Base-by-base conservation (phyloP, 2,329 filamentous ascomycete genomes). In the Phaeophleospora eucalypticola region DNA sequence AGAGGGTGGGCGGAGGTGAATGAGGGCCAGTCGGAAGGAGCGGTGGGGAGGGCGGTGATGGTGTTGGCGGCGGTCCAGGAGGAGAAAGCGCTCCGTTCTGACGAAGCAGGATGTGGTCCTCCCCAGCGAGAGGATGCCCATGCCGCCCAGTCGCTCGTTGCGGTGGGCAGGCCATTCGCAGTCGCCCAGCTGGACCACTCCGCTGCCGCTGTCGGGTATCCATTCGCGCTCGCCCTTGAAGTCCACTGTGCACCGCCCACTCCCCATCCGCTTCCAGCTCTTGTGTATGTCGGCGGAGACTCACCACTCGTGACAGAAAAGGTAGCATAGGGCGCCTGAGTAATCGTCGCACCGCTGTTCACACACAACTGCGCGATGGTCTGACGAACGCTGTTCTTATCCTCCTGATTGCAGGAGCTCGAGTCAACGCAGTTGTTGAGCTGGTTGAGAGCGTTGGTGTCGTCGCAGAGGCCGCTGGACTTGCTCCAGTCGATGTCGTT, bases 1-100 rank as follows among this genome's bases (percentile, higher is more conserved):
- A 62, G 36, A 18, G 59, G 57, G 47, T 64, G 59, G 7, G 59
- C 55, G 21, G 58, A 62, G 33, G 62, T 63, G 46, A 62, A 55
- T 35, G 54, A 57, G 21, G 51, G 48, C 60, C 61, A 64, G 37
- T 59, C 53, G 12, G 53, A 54, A 32, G 58, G 54, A 7, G 54
- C 56, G 24, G 60, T 58, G 15, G 60, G 60, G 45, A 48, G 53
- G 24, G 58, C 46, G 29, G 60, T 57, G 39, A 61, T 41, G 41
- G 44, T 46, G 32, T 58, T 56, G 27, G 53, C 53, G 19, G 58
- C 54, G 34, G 58, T 57, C 56, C 57, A 61, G 9, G 51, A 54
- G 9, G 46, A 43, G 36, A 49, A 58, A 27, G 54, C 53, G 45
- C 43, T 46, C 49, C 18, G 37, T 37, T 39, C 37, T 37, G 17